These are phyloP conservation scores for Boletus sp. DNA, from an alignment of 768 basidiomycete genomes.

Conservation along the genomic window DNA sequence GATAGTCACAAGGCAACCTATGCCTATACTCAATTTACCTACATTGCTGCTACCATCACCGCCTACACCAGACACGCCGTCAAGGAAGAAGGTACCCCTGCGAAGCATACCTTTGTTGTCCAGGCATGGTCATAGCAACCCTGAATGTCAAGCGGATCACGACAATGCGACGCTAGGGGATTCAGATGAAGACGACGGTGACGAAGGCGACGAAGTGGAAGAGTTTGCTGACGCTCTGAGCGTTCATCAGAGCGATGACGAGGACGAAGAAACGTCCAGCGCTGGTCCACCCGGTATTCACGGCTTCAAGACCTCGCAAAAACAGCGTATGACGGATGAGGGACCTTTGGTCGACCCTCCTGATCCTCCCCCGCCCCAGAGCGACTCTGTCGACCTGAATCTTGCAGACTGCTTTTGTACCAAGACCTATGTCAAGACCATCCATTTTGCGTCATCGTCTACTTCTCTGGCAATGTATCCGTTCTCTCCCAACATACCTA, in stretches of 20 bases:
- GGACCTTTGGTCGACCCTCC: not conserved
- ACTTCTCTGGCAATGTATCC: slow-evolving; percentile 9
- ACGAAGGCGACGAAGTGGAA: slow-evolving; percentile 33
- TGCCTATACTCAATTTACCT: slow-evolving; percentile 51
- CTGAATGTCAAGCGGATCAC: slow-evolving; percentile 22
- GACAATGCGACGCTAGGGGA: slow-evolving; percentile 20
- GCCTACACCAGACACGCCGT: slow-evolving; percentile 6
- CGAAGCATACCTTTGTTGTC: slow-evolving; percentile 55
- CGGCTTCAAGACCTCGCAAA: slow-evolving; percentile 8
- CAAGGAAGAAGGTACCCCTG: slow-evolving; percentile 33
- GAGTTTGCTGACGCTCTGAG: slow-evolving; percentile 36
- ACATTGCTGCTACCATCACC: slow-evolving; percentile 39
- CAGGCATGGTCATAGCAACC: slow-evolving; percentile 32
- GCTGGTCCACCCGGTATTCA: slow-evolving; percentile 14
- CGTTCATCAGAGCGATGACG: slow-evolving; percentile 37
- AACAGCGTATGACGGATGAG: slow-evolving; percentile 6
- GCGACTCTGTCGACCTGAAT: not conserved
- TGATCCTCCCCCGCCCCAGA: slow-evolving; percentile 1
- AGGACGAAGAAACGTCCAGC: slow-evolving; percentile 28
- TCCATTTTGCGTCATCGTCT: slow-evolving; percentile 3
- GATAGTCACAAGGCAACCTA: slow-evolving; percentile 40
- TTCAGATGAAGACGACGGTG: slow-evolving; percentile 35
- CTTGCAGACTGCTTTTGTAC: slow-evolving; percentile 4
- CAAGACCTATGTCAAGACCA: slow-evolving; percentile 6
- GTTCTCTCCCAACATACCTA: slow-evolving; percentile 18